A percentile compares a stretch with the other conserved stretches of the same genome.
Evolutionary conservation across 2,329 filamentous ascomycete species (phyloP).

Genomic region (Albophoma yamanashiensis): DNA sequence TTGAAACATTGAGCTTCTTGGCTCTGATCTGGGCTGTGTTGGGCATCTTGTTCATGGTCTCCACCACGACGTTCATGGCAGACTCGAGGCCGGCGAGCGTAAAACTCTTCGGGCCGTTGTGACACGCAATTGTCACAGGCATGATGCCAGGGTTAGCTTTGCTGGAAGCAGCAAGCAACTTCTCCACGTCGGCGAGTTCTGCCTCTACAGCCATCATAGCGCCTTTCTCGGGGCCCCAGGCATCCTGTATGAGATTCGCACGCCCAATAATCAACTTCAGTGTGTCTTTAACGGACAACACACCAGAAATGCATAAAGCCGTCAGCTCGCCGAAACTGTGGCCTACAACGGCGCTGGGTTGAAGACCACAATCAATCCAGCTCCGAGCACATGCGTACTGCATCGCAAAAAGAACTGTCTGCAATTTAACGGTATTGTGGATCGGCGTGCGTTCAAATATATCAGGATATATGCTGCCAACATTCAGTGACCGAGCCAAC

Average conservation of each 20-base stretch:
- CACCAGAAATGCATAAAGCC: slow-evolving; percentile 23
- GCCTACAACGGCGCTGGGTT: slow-evolving; percentile 15
- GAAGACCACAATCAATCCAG: slow-evolving; percentile 25
- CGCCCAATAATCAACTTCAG: slow-evolving; percentile 17
- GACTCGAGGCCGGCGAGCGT: slow-evolving; percentile 26
- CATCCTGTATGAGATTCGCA: slow-evolving; percentile 16
- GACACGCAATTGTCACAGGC: slow-evolving; percentile 31
- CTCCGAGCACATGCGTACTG: slow-evolving; percentile 23
- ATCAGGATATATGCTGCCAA: slow-evolving; percentile 15
- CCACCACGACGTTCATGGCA: slow-evolving; percentile 15
- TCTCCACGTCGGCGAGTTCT: slow-evolving; percentile 7
- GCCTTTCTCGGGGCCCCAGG: slow-evolving; percentile 24
- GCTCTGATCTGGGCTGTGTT: background rate
- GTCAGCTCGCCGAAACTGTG: slow-evolving; percentile 32
- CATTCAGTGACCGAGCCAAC: slow-evolving; percentile 5
- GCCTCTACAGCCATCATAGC: slow-evolving; percentile 28
- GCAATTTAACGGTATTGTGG: slow-evolving; percentile 18
- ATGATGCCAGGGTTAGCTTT: slow-evolving; percentile 4
- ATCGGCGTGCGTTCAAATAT: slow-evolving; percentile 18
- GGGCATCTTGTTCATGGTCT: background rate
- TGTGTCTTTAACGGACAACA: slow-evolving; percentile 17
- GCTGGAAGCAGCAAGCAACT: slow-evolving; percentile 5
- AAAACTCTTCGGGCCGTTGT: slow-evolving; percentile 30
- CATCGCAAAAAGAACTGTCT: slow-evolving; percentile 26
- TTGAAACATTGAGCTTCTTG: slow-evolving; percentile 31